Percentiles rank a stretch among this genome's conserved stretches.
phyloP scores from a whole-genome alignment of 176 grass and related monocot species.

The Stipa capillata region DNA sequence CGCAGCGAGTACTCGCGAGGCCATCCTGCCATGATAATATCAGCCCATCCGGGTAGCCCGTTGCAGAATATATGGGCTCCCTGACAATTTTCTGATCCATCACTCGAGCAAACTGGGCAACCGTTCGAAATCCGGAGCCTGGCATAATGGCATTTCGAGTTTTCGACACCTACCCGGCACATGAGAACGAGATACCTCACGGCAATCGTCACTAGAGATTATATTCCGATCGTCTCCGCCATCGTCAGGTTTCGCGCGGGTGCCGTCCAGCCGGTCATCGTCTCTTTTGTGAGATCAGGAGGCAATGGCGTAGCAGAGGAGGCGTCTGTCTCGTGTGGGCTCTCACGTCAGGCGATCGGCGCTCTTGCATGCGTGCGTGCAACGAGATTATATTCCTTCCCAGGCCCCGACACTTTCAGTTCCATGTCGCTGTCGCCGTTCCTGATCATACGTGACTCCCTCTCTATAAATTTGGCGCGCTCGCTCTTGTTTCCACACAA shows the following conservation, averaged over 20 bases:
- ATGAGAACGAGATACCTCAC: neutral
- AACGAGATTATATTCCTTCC: conserved; percentile 6
- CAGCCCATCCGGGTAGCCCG: neutral
- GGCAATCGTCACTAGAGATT: conserved; percentile 13
- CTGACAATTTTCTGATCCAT: too few relatives aligned
- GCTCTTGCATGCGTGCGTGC: too few relatives aligned
- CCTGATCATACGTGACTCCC: neutral
- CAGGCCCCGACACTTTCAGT: neutral
- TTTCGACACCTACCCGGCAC: neutral
- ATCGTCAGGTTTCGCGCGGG: neutral
- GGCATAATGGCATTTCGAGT: neutral
- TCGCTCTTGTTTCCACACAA: neutral
- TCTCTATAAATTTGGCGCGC: neutral
- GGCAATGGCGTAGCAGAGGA: too few relatives aligned
- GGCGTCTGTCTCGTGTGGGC: neutral
- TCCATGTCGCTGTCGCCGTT: neutral
- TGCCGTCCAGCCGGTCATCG: neutral
- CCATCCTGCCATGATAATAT: too few relatives aligned
- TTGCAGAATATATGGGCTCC: neutral
- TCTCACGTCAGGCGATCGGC: neutral
- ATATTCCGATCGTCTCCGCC: conserved; percentile 11
- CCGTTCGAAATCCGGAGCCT: neutral
- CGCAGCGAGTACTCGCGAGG: too few relatives aligned
- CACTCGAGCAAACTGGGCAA: neutral
- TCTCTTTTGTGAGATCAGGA: neutral